Conservation (phyloP, 208 protist species). For the Phytomonas sp. region DNA sequence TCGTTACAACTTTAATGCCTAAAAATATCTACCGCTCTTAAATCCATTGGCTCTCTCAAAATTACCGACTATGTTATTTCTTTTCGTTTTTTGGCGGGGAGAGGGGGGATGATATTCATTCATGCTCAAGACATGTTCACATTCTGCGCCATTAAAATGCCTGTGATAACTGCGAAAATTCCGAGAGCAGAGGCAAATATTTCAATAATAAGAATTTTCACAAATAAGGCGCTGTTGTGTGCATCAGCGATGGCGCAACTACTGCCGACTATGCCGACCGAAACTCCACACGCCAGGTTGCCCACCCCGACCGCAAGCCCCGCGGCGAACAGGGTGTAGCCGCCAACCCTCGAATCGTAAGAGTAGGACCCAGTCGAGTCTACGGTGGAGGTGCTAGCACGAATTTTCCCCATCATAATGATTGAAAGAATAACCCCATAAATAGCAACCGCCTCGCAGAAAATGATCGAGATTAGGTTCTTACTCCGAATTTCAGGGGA, state of each 20-base stretch:
- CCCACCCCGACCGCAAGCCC: constrained; percentile 93
- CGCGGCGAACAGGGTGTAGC: constrained; percentile 93
- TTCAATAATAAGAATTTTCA: constrained; percentile 97
- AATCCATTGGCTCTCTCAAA: not conserved
- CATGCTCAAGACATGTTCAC: constrained; percentile 49
- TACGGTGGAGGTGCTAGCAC: constrained; percentile 40
- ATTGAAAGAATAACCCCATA: constrained; percentile 99
- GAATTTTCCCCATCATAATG: constrained; percentile 94
- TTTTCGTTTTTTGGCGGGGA: not conserved
- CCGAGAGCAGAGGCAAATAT: constrained; percentile 97
- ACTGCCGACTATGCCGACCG: constrained; percentile 94
- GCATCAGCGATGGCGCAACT: constrained; percentile 95
- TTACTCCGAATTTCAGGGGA: constrained; percentile 88
- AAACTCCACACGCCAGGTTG: constrained; percentile 94
- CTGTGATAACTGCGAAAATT: constrained; percentile 97
- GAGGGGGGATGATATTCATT: no score
- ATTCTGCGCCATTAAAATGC: constrained; percentile 92
- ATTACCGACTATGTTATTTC: not conserved
- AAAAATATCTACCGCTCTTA: not conserved
- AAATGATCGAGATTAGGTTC: constrained; percentile 96
- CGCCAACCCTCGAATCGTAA: constrained; percentile 40
- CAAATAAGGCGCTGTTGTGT: constrained; percentile 90
- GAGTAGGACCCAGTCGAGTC: constrained; percentile 30
- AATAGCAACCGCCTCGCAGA: constrained; percentile 99
- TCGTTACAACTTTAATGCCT: not conserved